Evolutionary conservation across 2,329 filamentous ascomycete species (phyloP).

Genomic region (Xylariaceae sp.): DNA sequence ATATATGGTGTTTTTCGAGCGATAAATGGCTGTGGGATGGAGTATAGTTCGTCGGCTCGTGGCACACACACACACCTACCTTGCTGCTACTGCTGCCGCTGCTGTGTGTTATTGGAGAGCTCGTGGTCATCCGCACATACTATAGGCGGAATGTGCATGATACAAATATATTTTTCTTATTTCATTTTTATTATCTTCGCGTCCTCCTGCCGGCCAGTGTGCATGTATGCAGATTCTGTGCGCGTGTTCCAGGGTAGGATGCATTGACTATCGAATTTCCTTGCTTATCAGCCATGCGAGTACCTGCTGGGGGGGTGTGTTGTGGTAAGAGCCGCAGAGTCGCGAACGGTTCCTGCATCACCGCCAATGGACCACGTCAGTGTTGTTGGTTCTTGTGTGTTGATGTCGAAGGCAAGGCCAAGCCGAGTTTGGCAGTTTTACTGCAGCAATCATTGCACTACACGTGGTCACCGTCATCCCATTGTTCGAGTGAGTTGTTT

Average conservation of each 20-base stretch:
- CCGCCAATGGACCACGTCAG: conserved; percentile 12
- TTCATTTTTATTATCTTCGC: too few species aligned
- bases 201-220: too few species aligned
- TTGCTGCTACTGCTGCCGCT: too few species aligned
- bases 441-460: conserved; percentile 30
- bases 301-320: not conserved
- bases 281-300: too few species aligned
- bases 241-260: too few species aligned
- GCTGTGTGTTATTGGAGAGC: too few species aligned
- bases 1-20: too few species aligned
- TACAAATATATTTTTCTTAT: not conserved
- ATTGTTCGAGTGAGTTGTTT: conserved; percentile 23
- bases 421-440: conserved; percentile 15
- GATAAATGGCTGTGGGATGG: too few species aligned
- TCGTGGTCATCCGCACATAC: too few species aligned
- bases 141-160: not conserved
- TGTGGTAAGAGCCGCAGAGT: not conserved
- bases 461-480: conserved; percentile 28
- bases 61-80: too few species aligned
- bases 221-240: too few species aligned
- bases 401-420: conserved; percentile 4
- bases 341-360: conserved; percentile 29
- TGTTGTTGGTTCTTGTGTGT: conserved; percentile 8
- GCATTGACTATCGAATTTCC: conserved; percentile 4
- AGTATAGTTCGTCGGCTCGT: too few species aligned